phyloP scores from a whole-genome alignment of 495 filamentous ascomycete species.

The Talaromyces ruber region DNA sequence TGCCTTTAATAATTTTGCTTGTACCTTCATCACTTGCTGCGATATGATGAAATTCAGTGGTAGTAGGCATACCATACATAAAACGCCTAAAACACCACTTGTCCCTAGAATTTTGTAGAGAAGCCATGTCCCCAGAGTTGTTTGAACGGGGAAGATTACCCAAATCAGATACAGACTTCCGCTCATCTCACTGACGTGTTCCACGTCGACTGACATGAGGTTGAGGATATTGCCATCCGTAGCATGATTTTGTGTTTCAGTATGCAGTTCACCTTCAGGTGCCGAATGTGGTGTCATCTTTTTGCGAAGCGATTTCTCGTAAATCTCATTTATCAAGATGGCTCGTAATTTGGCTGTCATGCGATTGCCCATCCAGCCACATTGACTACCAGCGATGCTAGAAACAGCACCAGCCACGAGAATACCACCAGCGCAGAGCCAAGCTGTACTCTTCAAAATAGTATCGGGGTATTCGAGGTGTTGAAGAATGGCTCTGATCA shows the following conservation, averaged over 20 bases:
- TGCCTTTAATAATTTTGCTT: slow-evolving; percentile 68
- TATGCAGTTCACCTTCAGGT: too few relatives aligned
- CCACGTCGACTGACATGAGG: background rate
- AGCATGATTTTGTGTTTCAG: background rate
- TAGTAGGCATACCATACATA: background rate
- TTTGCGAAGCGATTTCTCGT: background rate
- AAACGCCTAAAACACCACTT: background rate
- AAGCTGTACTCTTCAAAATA: background rate
- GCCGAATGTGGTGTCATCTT: background rate
- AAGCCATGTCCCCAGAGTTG: background rate
- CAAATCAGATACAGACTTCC: background rate
- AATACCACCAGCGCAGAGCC: background rate
- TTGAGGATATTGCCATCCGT: background rate
- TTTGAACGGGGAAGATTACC: background rate
- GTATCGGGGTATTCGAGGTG: background rate
- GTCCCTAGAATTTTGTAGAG: background rate
- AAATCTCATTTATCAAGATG: background rate
- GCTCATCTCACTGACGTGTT: background rate
- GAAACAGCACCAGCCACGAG: background rate
- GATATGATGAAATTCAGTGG: background rate
- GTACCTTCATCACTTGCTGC: slow-evolving; percentile 25
- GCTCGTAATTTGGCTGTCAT: background rate
- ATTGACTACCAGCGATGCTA: background rate
- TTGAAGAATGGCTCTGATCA: background rate
- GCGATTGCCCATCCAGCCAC: background rate